phyloP scores from a whole-genome alignment of 2,329 filamentous ascomycete genomes.

The Pseudogymnoascus sp. region DNA sequence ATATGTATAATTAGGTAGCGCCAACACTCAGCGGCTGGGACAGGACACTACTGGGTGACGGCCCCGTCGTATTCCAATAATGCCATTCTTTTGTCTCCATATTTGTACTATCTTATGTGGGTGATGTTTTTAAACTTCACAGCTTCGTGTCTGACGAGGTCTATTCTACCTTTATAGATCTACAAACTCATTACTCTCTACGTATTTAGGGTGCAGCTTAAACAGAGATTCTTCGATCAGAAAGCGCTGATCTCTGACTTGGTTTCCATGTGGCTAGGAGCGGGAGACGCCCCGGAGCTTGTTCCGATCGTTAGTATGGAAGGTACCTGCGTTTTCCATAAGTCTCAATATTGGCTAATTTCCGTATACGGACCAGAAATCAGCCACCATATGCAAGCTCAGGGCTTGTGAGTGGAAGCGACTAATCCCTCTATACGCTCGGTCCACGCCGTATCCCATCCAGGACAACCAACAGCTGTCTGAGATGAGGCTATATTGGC shows the following conservation, averaged over 20 bases:
- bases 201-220: neutral
- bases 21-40: neutral
- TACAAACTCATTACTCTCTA: neutral
- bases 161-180: neutral
- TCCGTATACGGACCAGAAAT: neutral
- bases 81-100: neutral
- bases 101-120: neutral
- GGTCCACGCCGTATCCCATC: slow-evolving; percentile 1
- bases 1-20: neutral
- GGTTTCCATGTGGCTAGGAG: neutral
- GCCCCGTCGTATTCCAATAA: neutral
- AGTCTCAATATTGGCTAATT: slow-evolving; percentile 1
- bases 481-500: neutral
- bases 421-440: neutral
- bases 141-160: neutral
- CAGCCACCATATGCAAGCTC: neutral
- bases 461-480: neutral
- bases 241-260: slow-evolving; percentile 4
- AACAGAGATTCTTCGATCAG: neutral
- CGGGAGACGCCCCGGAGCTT: neutral
- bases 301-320: neutral
- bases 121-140: neutral
- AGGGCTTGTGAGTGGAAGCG: neutral
- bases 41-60: neutral
- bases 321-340: slow-evolving; percentile 1